Evolutionary conservation across 148 eudicot species (phyloP), one percentile per base, ranked within the genome.

Genomic region (Heliamphora exappendiculata): DNA sequence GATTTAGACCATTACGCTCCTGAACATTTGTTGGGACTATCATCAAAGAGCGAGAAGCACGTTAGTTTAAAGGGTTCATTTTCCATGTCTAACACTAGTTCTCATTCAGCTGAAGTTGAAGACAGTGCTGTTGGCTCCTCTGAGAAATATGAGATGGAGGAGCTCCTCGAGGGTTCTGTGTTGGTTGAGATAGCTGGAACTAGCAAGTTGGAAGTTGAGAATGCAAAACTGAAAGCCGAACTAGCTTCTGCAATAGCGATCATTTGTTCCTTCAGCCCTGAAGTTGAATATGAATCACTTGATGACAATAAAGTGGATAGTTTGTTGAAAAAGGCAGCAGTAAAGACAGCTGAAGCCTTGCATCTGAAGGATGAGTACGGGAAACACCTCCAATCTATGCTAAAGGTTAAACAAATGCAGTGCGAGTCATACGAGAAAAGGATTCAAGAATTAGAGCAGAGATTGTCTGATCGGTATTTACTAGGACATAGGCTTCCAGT

Each of bases 1-100:
- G 99, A 96, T 77, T 37, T 96, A 53, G 98, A 96, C 72, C 88
- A 85, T 71, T 96, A 83, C 83, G 99, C 99, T 31, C 97, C 99
- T 31, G 92, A 89, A 75, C 85, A 87, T 81, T 80, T 96, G 72
- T 78, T 93, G 39, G 98, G 92, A 72, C 62, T 82, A 33, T 87
- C 88, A n/a, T 78, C 83, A 70, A 86, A 83, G 79, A 78, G 76
- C 68, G 93, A 90, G 76, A 91, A 81, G 88, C 91, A 85, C 51
- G 87, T 82, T 51, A 39, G 79, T 81, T 78, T 81, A 33, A 89
- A 87, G 85, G 76, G 87, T 79, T 89, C 94, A 1, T 79, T 81
- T 68, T 83, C 94, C 59, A 75, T 79, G 84, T 88, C 93, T 72
- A 80, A 68, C 76, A 82, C 54, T 71, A 81, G 86, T 80, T 85